Conservation (phyloP, 345 rosid species). For the Eucalyptus leucophloia region DNA sequence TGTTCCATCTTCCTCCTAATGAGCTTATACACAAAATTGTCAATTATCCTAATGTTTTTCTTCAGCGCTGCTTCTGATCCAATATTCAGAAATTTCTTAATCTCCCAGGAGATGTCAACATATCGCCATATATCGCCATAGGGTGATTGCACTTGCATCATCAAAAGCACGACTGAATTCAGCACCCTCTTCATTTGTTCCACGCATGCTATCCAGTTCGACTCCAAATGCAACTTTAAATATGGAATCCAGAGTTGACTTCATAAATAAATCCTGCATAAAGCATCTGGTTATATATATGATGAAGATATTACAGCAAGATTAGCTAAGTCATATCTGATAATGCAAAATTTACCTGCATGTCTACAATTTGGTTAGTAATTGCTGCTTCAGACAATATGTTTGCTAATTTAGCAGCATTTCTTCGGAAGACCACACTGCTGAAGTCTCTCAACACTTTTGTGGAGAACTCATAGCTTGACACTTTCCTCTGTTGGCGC, state of each 20-base stretch:
- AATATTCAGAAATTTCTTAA: conserved; percentile 36
- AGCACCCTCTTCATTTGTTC: conserved; percentile 27
- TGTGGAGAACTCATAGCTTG: conserved; percentile 39
- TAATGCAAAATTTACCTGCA: conserved; percentile 12
- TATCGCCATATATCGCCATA: conserved; percentile 42
- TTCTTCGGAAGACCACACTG: conserved; percentile 18
- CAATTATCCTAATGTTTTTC: conserved; percentile 19
- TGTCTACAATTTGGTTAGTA: conserved; percentile 7
- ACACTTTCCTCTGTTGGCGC: conserved; percentile 39
- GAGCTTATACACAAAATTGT: conserved; percentile 36
- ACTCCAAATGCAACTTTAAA: conserved; percentile 49
- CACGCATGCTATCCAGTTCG: conserved; percentile 42
- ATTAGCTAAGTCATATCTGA: not conserved
- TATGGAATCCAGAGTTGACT: conserved; percentile 50
- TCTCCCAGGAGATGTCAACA: conserved; percentile 40
- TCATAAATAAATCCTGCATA: conserved; percentile 45
- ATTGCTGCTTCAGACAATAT: conserved; percentile 16
- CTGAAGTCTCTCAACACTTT: conserved; percentile 33
- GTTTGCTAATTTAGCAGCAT: conserved; percentile 20
- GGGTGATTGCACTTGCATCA: conserved; percentile 36
- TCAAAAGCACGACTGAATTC: conserved; percentile 40
- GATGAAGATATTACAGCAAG: not conserved
- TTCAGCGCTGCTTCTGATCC: conserved; percentile 46
- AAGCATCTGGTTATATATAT: not conserved
- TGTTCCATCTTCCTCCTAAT: conserved; percentile 28